Base-by-base conservation (phyloP, 768 basidiomycete species). In the Lactarius hatsudake region DNA sequence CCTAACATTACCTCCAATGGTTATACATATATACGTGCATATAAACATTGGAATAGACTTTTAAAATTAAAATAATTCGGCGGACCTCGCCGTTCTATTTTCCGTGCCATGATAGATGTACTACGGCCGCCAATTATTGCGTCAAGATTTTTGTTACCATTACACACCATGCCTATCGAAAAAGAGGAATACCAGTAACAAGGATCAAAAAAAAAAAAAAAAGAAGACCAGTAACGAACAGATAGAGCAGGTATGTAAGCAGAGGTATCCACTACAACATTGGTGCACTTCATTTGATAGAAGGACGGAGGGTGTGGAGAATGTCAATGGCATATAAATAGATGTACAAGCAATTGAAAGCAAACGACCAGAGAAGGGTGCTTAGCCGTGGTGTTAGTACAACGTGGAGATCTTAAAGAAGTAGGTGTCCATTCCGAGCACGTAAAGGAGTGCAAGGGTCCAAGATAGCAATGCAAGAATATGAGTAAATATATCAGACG, bases 201-300 rank as follows among this genome's bases (percentile, higher is more conserved):
- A 17, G 38, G 10, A 15, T 15, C 15, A 40, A 17, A 40, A 40
- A 40, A 26, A 40, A 40, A 13, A 12, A n/a, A n/a, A n/a, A n/a
- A n/a, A n/a, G n/a, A n/a, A 26, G n/a, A n/a, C n/a, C n/a, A n/a
- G n/a, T n/a, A n/a, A 57, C 15, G 55, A 32, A 28, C 9, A 8
- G 32, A 17, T 36, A 17, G 36, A 18, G 40, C 13, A 12, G 26
- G 30, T 45, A 28, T 45, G 38, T 54, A 61, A 23, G 2, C 2
- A 56, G 40, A 55, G 26, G 28, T 38, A 63, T 63, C 38, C 36
- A 51, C 55, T 67, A 67, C 61, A 56, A 20, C 55, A n/a, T n/a
- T n/a, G n/a, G n/a, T n/a, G n/a, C n/a, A 62, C n/a, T 28, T 51
- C 42, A 26, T 18, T n/a, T 43, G 23, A 67, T 58, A 32, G 38